Percentiles rank a stretch among this genome's conserved stretches.
Evolutionary conservation across 331 rosid genomes (phyloP).

Genomic region (Arachis monticola): DNA sequence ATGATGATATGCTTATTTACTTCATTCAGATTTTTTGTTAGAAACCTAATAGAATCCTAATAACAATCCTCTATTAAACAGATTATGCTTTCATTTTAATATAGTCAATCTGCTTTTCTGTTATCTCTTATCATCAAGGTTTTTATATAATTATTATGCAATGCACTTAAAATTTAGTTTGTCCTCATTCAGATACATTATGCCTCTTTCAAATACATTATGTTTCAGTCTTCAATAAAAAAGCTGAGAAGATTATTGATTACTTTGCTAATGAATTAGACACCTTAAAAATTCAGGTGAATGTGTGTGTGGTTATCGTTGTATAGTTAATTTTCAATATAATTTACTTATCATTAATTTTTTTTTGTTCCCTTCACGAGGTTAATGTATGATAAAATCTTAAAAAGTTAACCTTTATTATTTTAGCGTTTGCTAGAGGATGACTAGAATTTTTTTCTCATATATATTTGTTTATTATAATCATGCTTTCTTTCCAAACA

Average conservation of each 20-base stretch:
- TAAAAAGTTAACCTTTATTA: too few species aligned
- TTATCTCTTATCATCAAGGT: slow-evolving; percentile 4
- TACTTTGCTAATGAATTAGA: slow-evolving; percentile 88
- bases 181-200: slow-evolving; percentile 58
- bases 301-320: not conserved
- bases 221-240: slow-evolving; percentile 67
- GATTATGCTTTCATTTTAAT: slow-evolving; percentile 34
- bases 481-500: too few species aligned
- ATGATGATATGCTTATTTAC: slow-evolving; percentile 30
- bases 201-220: slow-evolving; percentile 28
- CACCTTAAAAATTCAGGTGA: slow-evolving; percentile 67
- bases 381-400: slow-evolving; percentile 5
- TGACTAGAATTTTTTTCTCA: too few species aligned
- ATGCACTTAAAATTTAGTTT: not conserved
- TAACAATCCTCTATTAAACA: slow-evolving; percentile 17
- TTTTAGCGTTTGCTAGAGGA: too few species aligned
- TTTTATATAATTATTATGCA: too few species aligned
- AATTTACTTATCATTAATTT: not conserved
- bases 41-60: slow-evolving; percentile 28
- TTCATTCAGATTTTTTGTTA: slow-evolving; percentile 27
- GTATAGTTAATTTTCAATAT: too few species aligned
- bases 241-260: slow-evolving; percentile 83
- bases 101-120: slow-evolving; percentile 15
- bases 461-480: too few species aligned
- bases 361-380: slow-evolving; percentile 42